Percentiles rank a stretch among this genome's conserved stretches.
Conservation (phyloP, 1,284 basidiomycete genomes). For the Boletus semigastroideus region DNA sequence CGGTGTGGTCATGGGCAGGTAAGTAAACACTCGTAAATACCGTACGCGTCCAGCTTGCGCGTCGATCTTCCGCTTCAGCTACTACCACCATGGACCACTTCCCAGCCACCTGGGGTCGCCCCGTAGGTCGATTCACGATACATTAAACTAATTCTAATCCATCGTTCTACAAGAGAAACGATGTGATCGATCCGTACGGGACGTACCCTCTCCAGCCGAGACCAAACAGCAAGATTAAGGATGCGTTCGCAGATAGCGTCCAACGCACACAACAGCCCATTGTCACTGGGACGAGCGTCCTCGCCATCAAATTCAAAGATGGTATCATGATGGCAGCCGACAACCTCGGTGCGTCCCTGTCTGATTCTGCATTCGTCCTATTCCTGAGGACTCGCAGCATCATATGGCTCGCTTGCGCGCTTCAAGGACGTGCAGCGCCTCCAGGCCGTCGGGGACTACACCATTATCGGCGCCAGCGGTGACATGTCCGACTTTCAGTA, state of each 20-base stretch:
- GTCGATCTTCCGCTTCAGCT: slow-evolving; percentile 29
- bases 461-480: slow-evolving; percentile 89
- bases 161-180: slow-evolving; percentile 56
- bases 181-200: slow-evolving; percentile 68
- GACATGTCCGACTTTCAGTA: slow-evolving; percentile 99
- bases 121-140: slow-evolving; percentile 44
- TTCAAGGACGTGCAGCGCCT: slow-evolving; percentile 96
- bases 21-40: slow-evolving; percentile 26
- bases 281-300: slow-evolving; percentile 94
- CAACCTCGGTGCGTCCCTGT: slow-evolving; percentile 73
- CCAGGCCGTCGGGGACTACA: slow-evolving; percentile 79
- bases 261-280: slow-evolving; percentile 89
- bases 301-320: slow-evolving; percentile 93
- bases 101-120: slow-evolving; percentile 77
- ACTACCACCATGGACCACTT: slow-evolving; percentile 68
- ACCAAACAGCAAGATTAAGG: slow-evolving; percentile 44
- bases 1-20: slow-evolving; percentile 24
- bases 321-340: slow-evolving; percentile 99
- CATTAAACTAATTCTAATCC: background rate
- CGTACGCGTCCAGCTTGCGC: slow-evolving; percentile 1
- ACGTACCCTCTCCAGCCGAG: slow-evolving; percentile 72
- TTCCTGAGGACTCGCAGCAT: slow-evolving; percentile 56
- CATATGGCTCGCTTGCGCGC: slow-evolving; percentile 95
- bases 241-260: slow-evolving; percentile 62
- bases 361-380: background rate